Percentiles rank a stretch among this genome's conserved stretches.
Conservation (phyloP, 192 early-diverging fungal genomes). For the Rhizoclosmatium globosum region DNA sequence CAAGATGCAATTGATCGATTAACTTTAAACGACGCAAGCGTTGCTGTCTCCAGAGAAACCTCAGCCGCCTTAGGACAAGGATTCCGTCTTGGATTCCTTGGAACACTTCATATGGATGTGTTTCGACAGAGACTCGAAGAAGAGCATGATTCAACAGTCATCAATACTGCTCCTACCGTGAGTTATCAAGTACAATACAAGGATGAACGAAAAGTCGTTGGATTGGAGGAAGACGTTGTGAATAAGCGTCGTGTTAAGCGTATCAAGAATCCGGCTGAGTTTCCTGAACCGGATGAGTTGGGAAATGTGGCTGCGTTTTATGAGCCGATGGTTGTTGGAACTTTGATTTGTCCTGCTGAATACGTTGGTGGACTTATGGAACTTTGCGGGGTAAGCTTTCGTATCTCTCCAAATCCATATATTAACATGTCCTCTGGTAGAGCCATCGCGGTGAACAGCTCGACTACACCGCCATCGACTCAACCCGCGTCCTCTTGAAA, state of each 20-base stretch:
- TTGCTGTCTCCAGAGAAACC: conserved; percentile 78
- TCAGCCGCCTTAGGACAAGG: conserved; percentile 89
- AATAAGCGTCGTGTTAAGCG: conserved; percentile 54
- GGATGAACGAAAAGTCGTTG: conserved; percentile 28
- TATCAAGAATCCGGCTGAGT: conserved; percentile 87
- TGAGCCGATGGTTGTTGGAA: conserved; percentile 95
- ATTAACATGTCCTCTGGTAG: conserved; percentile 43
- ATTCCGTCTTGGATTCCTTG: conserved; percentile 94
- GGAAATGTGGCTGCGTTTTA: conserved; percentile 63
- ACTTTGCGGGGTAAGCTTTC: conserved; percentile 60
- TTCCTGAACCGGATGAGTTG: conserved; percentile 80
- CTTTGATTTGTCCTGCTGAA: conserved; percentile 83
- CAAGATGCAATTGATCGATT: conserved; percentile 92
- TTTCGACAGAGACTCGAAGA: conserved; percentile 90
- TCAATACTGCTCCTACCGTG: conserved; percentile 93
- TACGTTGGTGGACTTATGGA: conserved; percentile 62
- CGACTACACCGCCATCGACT: conserved; percentile 91
- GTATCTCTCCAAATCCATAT: neutral
- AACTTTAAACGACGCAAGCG: conserved; percentile 95
- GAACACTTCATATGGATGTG: conserved; percentile 98
- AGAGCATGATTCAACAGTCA: conserved; percentile 91
- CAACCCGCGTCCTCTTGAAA: conserved; percentile 53
- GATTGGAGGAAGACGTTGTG: conserved; percentile 6
- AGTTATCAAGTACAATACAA: conserved; percentile 72
- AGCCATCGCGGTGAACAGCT: conserved; percentile 80